Base-by-base conservation (phyloP, 2,329 filamentous ascomycete genomes). In the Gyromitra esculenta region DNA sequence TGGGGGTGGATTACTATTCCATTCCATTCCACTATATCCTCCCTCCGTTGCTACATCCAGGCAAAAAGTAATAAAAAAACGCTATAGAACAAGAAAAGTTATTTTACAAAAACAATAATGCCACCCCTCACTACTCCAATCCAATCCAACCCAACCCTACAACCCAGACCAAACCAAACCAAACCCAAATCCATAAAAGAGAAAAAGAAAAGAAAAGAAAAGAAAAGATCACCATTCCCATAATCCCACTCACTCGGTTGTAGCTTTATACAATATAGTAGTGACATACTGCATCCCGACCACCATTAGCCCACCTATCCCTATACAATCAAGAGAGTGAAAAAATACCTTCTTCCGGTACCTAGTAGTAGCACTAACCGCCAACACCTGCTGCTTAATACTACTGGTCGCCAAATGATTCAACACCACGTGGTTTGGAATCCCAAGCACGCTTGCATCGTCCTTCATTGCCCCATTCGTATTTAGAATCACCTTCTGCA, bases 321-420 rank as follows among this genome's bases (percentile, higher is more conserved):
- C 25, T 73, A 64, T 41, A 21, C 35, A 48, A 35, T 63, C 37
- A 37, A 31, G 63, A 25, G 15, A 41, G 3, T 25, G 48, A 68
- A 35, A 62, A 75, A 35, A 81, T 86, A 93, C 93, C 89, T 99
- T 99, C 84, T 92, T 91, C 85, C 94, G 96, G 84, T 98, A 99
- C 83, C 96, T 89, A n/a, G 96, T 99, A 4, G 96, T 99, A 13
- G 93, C 95, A 82, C 94, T 97, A 5, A 97, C 96, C 43, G 96
- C 96, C 79, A 99, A 87, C 35, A 98, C 92, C 78, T 95, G 94
- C 80, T 97, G 94, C 86, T 97, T 97, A 84, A 99, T 99, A 83
- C 94, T 97, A 84, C 95, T 98, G 1, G 96, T 99, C 63, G 95
- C 95, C 80, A 99, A 86, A 83, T 99, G 96, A 80, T 99, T 99